Evolutionary conservation across 495 filamentous ascomycete species (phyloP).

Genomic region (Xylaria telfairii): DNA sequence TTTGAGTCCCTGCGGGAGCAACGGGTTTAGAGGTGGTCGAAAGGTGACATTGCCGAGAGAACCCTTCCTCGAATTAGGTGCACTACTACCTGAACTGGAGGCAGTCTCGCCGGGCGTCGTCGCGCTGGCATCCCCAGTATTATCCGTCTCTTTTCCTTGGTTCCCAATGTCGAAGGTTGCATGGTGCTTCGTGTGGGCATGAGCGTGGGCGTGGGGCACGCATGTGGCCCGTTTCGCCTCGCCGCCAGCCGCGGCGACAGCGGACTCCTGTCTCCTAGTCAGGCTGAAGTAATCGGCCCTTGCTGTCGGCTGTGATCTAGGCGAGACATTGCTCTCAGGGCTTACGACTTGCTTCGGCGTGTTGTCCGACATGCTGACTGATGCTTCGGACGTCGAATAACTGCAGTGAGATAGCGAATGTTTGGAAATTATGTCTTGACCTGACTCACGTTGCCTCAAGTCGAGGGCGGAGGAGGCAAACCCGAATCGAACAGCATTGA

Average conservation of each 20-base stretch:
- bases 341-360: conserved; percentile 38
- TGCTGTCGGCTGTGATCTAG: conserved; percentile 39
- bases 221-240: conserved; percentile 29
- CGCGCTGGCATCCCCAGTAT: conserved; percentile 38
- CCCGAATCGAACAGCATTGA: conserved; percentile 50
- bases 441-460: conserved; percentile 51
- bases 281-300: conserved; percentile 49
- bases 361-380: conserved; percentile 36
- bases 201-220: conserved; percentile 22
- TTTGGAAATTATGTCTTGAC: conserved; percentile 41
- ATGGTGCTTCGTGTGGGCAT: conserved; percentile 24
- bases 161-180: conserved; percentile 29
- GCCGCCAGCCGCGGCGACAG: conserved; percentile 19
- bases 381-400: not conserved
- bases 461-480: conserved; percentile 55
- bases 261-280: conserved; percentile 29
- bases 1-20: conserved; percentile 51
- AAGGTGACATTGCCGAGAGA: conserved; percentile 52
- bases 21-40: conserved; percentile 46
- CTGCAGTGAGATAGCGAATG: conserved; percentile 17
- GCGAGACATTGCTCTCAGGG: conserved; percentile 49
- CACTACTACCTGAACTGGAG: conserved; percentile 44
- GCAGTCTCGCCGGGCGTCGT: conserved; percentile 41
- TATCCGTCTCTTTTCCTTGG: conserved; percentile 34
- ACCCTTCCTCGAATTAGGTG: conserved; percentile 48